phyloP scores from a whole-genome alignment of 768 basidiomycete species.

The Lactifluus piperatus region DNA sequence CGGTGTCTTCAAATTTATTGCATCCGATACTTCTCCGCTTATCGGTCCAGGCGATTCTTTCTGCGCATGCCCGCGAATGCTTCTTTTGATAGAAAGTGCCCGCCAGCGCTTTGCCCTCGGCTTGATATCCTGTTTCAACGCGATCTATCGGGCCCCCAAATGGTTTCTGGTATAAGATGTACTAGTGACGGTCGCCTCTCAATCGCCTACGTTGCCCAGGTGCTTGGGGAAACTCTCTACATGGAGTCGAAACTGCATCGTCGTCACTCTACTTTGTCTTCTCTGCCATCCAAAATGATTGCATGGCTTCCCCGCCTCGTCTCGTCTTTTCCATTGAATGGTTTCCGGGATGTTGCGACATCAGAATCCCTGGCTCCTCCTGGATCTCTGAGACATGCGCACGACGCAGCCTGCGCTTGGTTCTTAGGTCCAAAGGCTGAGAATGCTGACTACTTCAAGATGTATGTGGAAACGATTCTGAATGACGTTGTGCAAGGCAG shows the following conservation, averaged over 20 bases:
- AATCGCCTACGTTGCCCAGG: not conserved
- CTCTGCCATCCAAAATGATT: not conserved
- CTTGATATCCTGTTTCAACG: not conserved
- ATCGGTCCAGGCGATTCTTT: no score
- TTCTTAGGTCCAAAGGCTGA: conserved; percentile 35
- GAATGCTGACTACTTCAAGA: conserved; percentile 27
- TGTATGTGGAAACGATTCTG: conserved; percentile 24
- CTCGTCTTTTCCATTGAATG: not conserved
- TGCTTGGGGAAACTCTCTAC: not conserved
- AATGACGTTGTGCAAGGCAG: conserved; percentile 23
- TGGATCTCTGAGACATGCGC: conserved; percentile 10
- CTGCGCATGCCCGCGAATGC: no score
- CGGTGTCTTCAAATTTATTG: no score
- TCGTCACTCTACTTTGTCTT: not conserved
- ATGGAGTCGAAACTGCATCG: not conserved
- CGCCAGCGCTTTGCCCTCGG: no score
- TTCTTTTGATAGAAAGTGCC: no score
- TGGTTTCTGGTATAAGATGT: not conserved
- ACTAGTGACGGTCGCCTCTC: not conserved
- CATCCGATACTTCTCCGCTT: no score
- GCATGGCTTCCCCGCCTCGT: conserved; percentile 4
- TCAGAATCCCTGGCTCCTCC: not conserved
- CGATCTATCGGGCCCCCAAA: not conserved
- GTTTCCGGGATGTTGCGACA: not conserved
- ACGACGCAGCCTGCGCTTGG: conserved; percentile 29